Conservation (phyloP, 805 yeast genomes). For the Brettanomyces nanus region DNA sequence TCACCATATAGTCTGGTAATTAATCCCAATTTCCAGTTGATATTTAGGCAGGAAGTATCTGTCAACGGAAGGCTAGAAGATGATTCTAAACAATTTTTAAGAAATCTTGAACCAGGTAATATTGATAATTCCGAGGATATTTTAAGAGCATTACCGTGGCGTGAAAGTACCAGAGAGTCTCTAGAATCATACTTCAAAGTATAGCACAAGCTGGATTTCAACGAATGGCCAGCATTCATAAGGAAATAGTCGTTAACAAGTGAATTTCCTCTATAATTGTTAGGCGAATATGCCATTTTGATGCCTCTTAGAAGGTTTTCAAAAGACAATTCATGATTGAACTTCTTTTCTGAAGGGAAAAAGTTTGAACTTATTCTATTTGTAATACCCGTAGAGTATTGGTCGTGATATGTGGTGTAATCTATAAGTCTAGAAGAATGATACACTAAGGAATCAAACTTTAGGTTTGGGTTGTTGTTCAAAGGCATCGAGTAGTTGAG, state of each 20-base stretch:
- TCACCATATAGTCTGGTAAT: conserved; percentile 12
- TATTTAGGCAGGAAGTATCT: conserved; percentile 13
- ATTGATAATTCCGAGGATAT: conserved; percentile 19
- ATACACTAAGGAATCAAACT: conserved; percentile 31
- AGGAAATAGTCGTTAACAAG: conserved; percentile 24
- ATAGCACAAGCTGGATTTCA: conserved; percentile 37
- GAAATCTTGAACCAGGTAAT: conserved; percentile 24
- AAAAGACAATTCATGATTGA: conserved; percentile 40
- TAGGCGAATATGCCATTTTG: conserved; percentile 13
- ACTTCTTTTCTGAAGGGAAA: conserved; percentile 20
- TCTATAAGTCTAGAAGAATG: conserved; percentile 40
- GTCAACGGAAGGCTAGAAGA: conserved; percentile 25
- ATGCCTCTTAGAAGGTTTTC: conserved; percentile 39
- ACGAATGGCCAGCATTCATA: conserved; percentile 35
- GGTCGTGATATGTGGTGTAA: conserved; percentile 38
- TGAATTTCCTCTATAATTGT: conserved; percentile 22
- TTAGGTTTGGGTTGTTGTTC: conserved; percentile 31
- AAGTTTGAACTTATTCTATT: conserved; percentile 31
- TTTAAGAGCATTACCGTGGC: conserved; percentile 31
- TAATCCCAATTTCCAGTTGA: conserved; percentile 21
- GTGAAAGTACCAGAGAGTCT: conserved; percentile 35
- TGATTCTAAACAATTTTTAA: conserved; percentile 35
- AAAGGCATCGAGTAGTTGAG: conserved; percentile 40
- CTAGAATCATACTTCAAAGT: conserved; percentile 36
- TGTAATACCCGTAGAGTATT: conserved; percentile 34